Evolutionary conservation across 2,329 filamentous ascomycete species (phyloP).

Genomic region (Trichothecium roseum): DNA sequence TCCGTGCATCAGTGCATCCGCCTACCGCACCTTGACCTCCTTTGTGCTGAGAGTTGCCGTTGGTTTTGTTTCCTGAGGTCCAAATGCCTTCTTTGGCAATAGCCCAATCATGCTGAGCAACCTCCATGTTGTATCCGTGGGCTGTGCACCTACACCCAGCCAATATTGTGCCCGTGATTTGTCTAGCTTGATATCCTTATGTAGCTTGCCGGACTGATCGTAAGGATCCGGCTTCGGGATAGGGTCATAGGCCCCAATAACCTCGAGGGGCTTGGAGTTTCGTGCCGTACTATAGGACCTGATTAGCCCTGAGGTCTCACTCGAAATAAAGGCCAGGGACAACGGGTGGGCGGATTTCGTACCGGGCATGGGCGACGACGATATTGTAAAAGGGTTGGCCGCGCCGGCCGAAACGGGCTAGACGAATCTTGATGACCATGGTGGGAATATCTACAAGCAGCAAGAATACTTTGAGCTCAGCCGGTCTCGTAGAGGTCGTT

Average conservation of each 20-base stretch:
- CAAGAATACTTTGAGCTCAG: too few relatives aligned
- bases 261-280: slow-evolving; percentile 83
- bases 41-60: slow-evolving; percentile 15
- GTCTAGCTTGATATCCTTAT: slow-evolving; percentile 90
- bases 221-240: slow-evolving; percentile 52
- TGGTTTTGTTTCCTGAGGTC: slow-evolving; percentile 14
- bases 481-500: slow-evolving; percentile 6
- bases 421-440: slow-evolving; percentile 91
- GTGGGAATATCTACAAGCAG: too few relatives aligned
- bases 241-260: slow-evolving; percentile 71
- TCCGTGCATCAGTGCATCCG: background rate
- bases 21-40: slow-evolving; percentile 19
- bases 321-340: too few relatives aligned
- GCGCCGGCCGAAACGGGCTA: slow-evolving; percentile 83
- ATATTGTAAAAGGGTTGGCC: slow-evolving; percentile 97
- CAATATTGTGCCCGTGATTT: slow-evolving; percentile 77
- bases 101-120: slow-evolving; percentile 65
- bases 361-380: slow-evolving; percentile 87
- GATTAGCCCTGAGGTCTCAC: too few relatives aligned
- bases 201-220: slow-evolving; percentile 54
- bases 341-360: slow-evolving; percentile 17
- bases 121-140: slow-evolving; percentile 81
- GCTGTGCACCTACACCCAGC: slow-evolving; percentile 94
- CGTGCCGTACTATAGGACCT: slow-evolving; percentile 65
- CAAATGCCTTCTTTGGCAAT: slow-evolving; percentile 26